phyloP scores from a whole-genome alignment of 2,329 filamentous ascomycete genomes.

The Pseudogymnoascus sp. region DNA sequence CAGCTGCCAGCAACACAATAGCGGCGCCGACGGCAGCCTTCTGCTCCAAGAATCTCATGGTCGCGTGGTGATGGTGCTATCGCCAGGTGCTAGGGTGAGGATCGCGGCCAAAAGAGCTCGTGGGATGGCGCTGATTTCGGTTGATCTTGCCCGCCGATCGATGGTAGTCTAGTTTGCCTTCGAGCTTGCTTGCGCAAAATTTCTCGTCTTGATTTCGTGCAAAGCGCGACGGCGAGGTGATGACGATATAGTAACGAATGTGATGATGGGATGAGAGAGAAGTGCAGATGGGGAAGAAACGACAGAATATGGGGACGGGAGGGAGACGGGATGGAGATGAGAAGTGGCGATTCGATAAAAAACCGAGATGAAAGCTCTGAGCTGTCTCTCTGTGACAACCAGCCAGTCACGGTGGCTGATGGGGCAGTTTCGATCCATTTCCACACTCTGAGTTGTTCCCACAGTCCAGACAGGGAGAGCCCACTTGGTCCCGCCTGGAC shows the following conservation, averaged over 20 bases:
- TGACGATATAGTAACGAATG: background rate
- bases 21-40: conserved; percentile 42
- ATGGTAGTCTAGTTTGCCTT: background rate
- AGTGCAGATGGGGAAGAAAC: background rate
- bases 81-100: background rate
- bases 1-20: conserved; percentile 35
- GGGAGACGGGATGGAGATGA: background rate
- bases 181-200: background rate
- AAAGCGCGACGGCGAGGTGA: background rate
- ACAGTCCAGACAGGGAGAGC: background rate
- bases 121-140: background rate
- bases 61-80: conserved; percentile 14
- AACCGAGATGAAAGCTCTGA: background rate
- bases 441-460: background rate
- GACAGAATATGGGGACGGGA: background rate
- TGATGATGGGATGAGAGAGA: background rate
- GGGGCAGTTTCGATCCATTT: conserved; percentile 1
- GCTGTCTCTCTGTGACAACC: background rate
- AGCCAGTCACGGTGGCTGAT: background rate
- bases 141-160: background rate
- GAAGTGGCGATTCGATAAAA: background rate
- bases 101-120: background rate
- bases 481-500: background rate
- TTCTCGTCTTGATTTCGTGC: background rate
- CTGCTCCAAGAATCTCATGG: conserved; percentile 46